phyloP scores from a whole-genome alignment of 257 asterid genomes.

The Nicotiana sylvestris region DNA sequence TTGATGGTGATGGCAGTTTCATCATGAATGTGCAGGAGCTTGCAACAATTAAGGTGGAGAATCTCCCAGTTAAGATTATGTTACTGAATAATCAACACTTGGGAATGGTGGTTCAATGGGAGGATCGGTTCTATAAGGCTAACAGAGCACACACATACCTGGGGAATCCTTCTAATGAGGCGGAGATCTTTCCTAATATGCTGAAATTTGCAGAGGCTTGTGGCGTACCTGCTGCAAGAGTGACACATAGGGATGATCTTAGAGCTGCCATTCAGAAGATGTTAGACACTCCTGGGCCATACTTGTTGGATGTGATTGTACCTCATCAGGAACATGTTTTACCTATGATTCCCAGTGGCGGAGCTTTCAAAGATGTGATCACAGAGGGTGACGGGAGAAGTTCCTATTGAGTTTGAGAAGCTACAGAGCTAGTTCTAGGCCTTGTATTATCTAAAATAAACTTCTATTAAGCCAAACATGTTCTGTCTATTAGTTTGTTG shows the following conservation, averaged over 20 bases:
- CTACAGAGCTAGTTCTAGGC: slow-evolving; percentile 5
- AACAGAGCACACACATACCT: slow-evolving; percentile 18
- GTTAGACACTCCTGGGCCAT: slow-evolving; percentile 19
- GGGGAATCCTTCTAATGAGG: slow-evolving; percentile 11
- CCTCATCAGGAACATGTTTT: slow-evolving; percentile 19
- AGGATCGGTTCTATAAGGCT: slow-evolving; percentile 20
- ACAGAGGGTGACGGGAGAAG: slow-evolving; percentile 17
- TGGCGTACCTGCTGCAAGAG: slow-evolving; percentile 18
- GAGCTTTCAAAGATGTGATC: slow-evolving; percentile 16
- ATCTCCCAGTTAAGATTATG: slow-evolving; percentile 17
- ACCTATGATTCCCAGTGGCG: slow-evolving; percentile 21
- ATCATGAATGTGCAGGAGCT: slow-evolving; percentile 19
- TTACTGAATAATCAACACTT: slow-evolving; percentile 17
- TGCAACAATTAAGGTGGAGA: slow-evolving; percentile 16
- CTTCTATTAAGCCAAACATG: neutral
- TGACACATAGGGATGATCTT: slow-evolving; percentile 12
- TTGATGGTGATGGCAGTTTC: slow-evolving; percentile 18
- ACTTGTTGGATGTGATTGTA: slow-evolving; percentile 21
- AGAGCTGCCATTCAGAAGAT: slow-evolving; percentile 14
- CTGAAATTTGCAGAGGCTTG: slow-evolving; percentile 21
- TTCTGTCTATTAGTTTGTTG: neutral
- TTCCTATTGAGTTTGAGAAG: slow-evolving; percentile 6
- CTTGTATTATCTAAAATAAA: slow-evolving; percentile 5
- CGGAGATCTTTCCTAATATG: slow-evolving; percentile 16
- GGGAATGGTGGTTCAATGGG: slow-evolving; percentile 23